Conservation (phyloP, 192 early-diverging fungal species). For the Umbelopsis sp. region DNA sequence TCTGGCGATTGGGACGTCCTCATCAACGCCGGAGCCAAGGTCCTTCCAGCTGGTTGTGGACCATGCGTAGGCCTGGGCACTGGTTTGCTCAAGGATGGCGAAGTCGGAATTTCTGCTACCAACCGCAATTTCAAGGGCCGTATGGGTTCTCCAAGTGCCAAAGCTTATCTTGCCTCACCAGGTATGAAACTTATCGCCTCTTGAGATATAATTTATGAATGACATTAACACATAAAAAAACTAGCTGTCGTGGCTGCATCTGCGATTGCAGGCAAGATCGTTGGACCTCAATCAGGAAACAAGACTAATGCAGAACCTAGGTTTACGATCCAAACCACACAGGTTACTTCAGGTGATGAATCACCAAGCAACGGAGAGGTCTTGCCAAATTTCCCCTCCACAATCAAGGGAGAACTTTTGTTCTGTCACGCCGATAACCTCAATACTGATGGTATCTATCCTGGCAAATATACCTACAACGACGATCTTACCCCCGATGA, state of each 20-base stretch:
- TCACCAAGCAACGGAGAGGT: constrained; percentile 37
- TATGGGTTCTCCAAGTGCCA: constrained; percentile 92
- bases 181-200: too few relatives aligned
- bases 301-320: constrained; percentile 24
- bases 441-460: constrained; percentile 98
- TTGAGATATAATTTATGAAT: too few relatives aligned
- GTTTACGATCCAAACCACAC: constrained; percentile 36
- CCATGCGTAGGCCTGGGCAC: constrained; percentile 94
- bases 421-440: constrained; percentile 94
- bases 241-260: constrained; percentile 92
- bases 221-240: too few relatives aligned
- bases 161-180: constrained; percentile 94
- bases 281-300: constrained; percentile 8
- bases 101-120: constrained; percentile 98
- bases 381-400: constrained; percentile 74
- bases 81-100: constrained; percentile 92
- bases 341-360: constrained; percentile 17
- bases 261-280: constrained; percentile 86
- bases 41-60: constrained; percentile 94
- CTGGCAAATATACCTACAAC: constrained; percentile 98
- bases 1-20: constrained; percentile 89
- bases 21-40: constrained; percentile 85
- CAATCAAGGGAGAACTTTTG: constrained; percentile 81
- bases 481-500: constrained; percentile 89
- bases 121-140: constrained; percentile 99